phyloP scores from a whole-genome alignment of 225 moss, liverwort and hornwort genomes.

The Pleurozium schreberi region DNA sequence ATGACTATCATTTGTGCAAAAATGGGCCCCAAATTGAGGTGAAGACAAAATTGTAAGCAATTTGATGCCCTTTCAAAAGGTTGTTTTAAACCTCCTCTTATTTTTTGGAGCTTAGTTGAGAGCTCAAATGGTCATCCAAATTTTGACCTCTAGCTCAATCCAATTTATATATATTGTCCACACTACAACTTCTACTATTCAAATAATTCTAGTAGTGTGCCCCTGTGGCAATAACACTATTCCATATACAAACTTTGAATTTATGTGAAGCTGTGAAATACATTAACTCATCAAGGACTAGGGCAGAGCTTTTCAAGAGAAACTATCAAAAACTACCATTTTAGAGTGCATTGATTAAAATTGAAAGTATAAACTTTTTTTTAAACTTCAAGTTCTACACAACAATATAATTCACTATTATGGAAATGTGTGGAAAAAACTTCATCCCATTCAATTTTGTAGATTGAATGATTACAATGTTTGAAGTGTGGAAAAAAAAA shows the following conservation, averaged over 20 bases:
- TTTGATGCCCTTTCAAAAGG: fast-evolving
- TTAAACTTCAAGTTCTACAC: fast-evolving
- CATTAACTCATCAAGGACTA: fast-evolving
- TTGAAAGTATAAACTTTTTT: not conserved
- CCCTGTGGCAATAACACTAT: fast-evolving
- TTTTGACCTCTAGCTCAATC: not conserved
- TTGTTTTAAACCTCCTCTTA: fast-evolving
- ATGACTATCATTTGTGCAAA: not conserved
- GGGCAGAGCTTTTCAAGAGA: fast-evolving
- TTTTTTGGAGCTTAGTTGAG: not conserved
- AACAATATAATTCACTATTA: too few relatives aligned
- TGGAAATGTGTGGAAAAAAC: too few relatives aligned
- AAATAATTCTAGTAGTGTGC: fast-evolving
- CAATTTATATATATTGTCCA: not conserved
- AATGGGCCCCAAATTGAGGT: not conserved
- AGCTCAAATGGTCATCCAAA: not conserved
- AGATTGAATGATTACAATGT: not conserved
- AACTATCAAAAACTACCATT: not conserved
- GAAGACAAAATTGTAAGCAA: too few relatives aligned
- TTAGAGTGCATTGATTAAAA: not conserved
- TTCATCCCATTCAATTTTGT: not conserved
- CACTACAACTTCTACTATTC: too few relatives aligned
- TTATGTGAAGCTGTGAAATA: not conserved
- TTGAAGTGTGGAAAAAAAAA: not conserved
- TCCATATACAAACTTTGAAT: not conserved